Evolutionary conservation across 192 early-diverging fungal species (phyloP).

Genomic region (Phycomyces blakesleeanus): DNA sequence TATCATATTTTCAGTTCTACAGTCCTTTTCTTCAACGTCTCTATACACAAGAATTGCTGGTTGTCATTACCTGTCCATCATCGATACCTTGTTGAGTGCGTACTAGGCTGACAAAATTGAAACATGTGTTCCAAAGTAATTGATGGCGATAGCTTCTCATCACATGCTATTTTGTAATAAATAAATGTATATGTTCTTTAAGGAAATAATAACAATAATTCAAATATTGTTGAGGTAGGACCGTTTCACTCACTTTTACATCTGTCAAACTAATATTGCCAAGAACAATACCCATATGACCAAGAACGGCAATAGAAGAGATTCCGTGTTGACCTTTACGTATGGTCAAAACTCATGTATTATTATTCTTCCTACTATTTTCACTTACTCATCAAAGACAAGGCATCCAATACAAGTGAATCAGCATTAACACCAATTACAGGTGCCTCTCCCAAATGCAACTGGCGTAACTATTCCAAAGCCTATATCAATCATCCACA

Average conservation of each 20-base stretch:
- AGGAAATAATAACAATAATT: too few species aligned
- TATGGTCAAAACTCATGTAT: too few species aligned
- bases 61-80: conserved; percentile 53
- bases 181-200: too few species aligned
- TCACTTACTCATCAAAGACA: conserved; percentile 60
- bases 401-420: conserved; percentile 61
- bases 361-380: too few species aligned
- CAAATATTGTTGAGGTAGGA: conserved; percentile 5
- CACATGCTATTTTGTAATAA: conserved; percentile 19
- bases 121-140: conserved; percentile 52
- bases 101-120: conserved; percentile 59
- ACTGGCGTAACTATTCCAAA: conserved; percentile 39
- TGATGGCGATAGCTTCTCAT: conserved; percentile 39
- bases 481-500: neutral
- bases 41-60: neutral
- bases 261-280: conserved; percentile 71
- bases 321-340: conserved; percentile 55
- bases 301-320: conserved; percentile 61
- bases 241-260: conserved; percentile 47
- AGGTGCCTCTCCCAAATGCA: conserved; percentile 52
- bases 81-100: conserved; percentile 60
- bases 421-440: conserved; percentile 51
- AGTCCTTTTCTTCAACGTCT: neutral
- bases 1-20: too few species aligned
- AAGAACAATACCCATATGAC: conserved; percentile 48